Conservation (phyloP, 257 asterid species). For the Solanum medicagineum region DNA sequence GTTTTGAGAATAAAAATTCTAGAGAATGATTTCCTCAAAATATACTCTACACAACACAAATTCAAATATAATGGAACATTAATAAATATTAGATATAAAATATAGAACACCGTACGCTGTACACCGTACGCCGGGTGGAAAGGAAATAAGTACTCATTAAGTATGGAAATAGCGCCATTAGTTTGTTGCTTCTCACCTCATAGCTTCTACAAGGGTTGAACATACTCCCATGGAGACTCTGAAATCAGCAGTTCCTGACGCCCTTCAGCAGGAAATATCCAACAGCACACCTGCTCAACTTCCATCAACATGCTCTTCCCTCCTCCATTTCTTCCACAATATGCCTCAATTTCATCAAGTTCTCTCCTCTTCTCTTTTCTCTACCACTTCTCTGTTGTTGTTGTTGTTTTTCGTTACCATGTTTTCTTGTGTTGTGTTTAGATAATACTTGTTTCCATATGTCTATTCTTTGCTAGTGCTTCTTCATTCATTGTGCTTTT, state of each 20-base stretch:
- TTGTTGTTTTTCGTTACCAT: neutral
- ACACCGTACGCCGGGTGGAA: too few relatives aligned
- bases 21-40: fast-evolving
- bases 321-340: slow-evolving; percentile 45
- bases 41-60: too few relatives aligned
- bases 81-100: too few relatives aligned
- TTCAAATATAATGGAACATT: fast-evolving
- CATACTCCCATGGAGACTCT: slow-evolving; percentile 59
- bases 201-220: neutral
- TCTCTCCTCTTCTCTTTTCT: neutral
- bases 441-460: neutral
- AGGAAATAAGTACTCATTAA: too few relatives aligned
- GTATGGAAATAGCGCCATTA: too few relatives aligned
- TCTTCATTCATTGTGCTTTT: neutral
- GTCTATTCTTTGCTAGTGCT: neutral
- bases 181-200: neutral
- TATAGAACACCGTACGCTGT: too few relatives aligned
- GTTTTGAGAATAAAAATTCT: too few relatives aligned
- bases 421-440: neutral
- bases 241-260: slow-evolving; percentile 54
- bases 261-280: slow-evolving; percentile 32
- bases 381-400: neutral
- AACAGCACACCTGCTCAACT: slow-evolving; percentile 37
- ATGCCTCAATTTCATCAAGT: slow-evolving; percentile 72
- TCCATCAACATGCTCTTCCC: slow-evolving; percentile 46